Evolutionary conservation across 2,329 filamentous ascomycete genomes (phyloP), one percentile per base, ranked within the genome.

Genomic region (Rutstroemia sp.): DNA sequence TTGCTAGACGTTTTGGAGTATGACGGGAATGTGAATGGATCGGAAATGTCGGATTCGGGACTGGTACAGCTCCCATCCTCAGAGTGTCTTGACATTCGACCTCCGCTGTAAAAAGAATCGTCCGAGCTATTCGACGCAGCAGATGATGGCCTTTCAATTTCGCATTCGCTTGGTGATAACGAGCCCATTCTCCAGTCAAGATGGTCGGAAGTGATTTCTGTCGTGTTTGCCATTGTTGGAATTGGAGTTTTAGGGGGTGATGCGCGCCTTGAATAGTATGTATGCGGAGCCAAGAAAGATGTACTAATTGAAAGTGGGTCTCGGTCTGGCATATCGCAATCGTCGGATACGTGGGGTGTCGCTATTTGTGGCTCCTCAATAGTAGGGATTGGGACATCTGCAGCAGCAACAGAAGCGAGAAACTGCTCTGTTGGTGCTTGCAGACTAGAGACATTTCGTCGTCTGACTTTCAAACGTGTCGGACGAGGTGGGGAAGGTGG

Each of bases 351-450:
- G 49, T 58, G 52, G 19, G 46, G 44, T 17, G 23, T 48, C 23
- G 72, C 69, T 34, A 67, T 60, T 42, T 75, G 73, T 51, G 80
- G 76, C 59, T 79, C 74, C 68, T 86, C 83, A 56, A 86, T 84
- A 67, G 82, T 85, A 14, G 82, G 83, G 51, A 86, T 78, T 23
- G 82, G 81, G 4, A 84, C 73, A 66, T 86, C 83, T 58, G 81
- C 83, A 17, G 82, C 81, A 46, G 81, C 82, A 57, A 86, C 83
- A 4, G 82, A 85, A 2, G 81, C 82, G n/a, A 86, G 76, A 64
- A 86, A 86, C 51, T 86, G 81, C 64, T 83, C 76, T 1, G 83
- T 86, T 2, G 83, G 81, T 39, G 81, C 81, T 57, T 64, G 75
- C 70, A 66, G 57, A 39, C 48, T 65, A 19, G 64, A 65, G 27